These are phyloP conservation scores for Platanthera zijinensis DNA, from an alignment of 106 monocot genomes.

Conservation along the genomic window DNA sequence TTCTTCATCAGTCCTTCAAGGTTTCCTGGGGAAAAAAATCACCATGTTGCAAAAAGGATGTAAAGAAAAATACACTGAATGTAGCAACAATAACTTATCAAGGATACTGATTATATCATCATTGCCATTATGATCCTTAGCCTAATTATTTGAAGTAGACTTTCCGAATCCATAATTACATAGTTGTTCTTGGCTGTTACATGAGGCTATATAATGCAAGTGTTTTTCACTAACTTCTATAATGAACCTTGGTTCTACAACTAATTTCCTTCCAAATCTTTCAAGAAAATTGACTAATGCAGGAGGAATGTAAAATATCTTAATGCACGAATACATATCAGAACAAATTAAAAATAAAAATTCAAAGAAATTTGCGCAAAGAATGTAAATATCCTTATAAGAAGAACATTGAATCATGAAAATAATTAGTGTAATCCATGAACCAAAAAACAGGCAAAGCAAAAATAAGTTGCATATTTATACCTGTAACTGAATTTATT, in stretches of 20 bases:
- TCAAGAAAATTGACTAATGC: not conserved
- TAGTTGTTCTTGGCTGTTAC: not conserved
- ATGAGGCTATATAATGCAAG: not conserved
- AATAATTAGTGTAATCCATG: not conserved
- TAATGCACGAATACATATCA: not conserved
- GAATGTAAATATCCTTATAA: not conserved
- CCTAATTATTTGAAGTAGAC: not conserved
- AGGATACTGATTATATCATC: not conserved
- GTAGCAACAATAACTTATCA: not conserved
- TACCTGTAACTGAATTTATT: constrained; percentile 57
- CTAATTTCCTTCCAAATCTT: not conserved
- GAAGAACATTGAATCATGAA: not conserved
- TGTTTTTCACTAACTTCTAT: not conserved
- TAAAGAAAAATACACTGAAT: not conserved
- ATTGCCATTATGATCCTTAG: not conserved
- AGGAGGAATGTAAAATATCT: not conserved
- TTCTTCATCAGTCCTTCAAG: constrained; percentile 61
- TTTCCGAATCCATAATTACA: not conserved
- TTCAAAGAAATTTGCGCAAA: not conserved
- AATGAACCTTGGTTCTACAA: not conserved
- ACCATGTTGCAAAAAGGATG: not conserved
- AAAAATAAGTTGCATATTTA: not conserved
- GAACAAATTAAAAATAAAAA: not conserved
- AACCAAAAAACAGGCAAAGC: not conserved
- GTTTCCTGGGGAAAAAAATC: constrained; percentile 31